phyloP scores from a whole-genome alignment of 139 green algal genomes.

The Chlorella sp. region DNA sequence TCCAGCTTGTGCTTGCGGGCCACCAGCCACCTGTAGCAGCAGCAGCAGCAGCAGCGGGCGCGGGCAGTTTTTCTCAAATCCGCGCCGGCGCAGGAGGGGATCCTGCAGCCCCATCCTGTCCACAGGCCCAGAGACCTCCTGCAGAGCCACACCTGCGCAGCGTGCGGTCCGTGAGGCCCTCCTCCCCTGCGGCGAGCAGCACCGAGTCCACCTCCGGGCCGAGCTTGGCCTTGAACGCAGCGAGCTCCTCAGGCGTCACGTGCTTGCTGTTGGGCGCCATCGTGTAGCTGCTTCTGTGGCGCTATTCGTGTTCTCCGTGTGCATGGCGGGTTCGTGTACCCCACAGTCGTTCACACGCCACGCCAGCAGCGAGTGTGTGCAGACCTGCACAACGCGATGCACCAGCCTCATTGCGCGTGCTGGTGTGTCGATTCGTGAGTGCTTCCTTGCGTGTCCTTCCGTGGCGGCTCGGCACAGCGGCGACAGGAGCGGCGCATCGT shows the following conservation, averaged over 20 bases:
- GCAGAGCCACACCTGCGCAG: not conserved
- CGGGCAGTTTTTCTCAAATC: no score
- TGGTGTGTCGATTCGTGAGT: no score
- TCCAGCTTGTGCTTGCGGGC: constrained; percentile 11
- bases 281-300: not conserved
- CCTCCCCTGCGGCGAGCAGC: constrained; percentile 9
- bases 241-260: not conserved
- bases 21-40: constrained; percentile 9
- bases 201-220: constrained; percentile 4
- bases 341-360: no score
- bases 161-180: constrained; percentile 11
- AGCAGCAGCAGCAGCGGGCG: no score
- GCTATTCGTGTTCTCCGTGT: no score
- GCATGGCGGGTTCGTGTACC: no score
- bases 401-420: not conserved
- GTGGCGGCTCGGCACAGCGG: no score
- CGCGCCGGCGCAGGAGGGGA: no score
- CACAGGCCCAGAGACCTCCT: not conserved
- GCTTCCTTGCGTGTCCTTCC: no score
- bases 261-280: not conserved
- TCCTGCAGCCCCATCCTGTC: no score
- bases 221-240: not conserved
- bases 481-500: no score
- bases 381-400: not conserved
- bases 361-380: not conserved